These are phyloP conservation scores for Ganoderma sinense DNA, from an alignment of 1,284 basidiomycete genomes.

Conservation along the genomic window DNA sequence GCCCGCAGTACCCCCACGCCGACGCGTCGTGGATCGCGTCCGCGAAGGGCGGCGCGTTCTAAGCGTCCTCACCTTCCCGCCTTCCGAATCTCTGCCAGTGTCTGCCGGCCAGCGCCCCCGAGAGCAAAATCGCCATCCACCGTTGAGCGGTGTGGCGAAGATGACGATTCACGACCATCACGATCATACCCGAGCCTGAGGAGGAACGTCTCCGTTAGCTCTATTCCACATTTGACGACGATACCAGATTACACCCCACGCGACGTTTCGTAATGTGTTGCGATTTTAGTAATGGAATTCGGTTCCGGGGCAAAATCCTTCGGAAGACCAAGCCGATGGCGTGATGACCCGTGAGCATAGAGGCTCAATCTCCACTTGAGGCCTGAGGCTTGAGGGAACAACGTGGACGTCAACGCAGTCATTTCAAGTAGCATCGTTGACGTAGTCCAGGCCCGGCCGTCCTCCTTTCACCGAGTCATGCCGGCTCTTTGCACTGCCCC, in stretches of 20 bases:
- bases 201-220: background rate
- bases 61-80: background rate
- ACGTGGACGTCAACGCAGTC: no score
- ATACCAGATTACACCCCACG: background rate
- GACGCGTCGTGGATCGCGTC: conserved; percentile 25
- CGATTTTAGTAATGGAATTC: conserved; percentile 9
- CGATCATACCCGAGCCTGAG: conserved; percentile 3
- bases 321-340: no score
- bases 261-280: conserved; percentile 6
- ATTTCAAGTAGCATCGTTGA: no score
- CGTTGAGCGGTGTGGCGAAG: background rate
- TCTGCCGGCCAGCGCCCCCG: background rate
- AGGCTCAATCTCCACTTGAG: no score
- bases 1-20: conserved; percentile 25
- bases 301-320: background rate
- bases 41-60: conserved; percentile 22
- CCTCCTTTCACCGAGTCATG: no score
- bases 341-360: no score
- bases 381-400: no score
- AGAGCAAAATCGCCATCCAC: background rate
- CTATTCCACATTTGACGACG: background rate
- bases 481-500: no score
- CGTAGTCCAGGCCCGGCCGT: no score
- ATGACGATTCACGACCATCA: background rate
- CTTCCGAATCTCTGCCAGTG: no score